Evolutionary conservation across 176 grass and related monocot genomes (phyloP), one percentile per base, ranked within the genome.

Genomic region (Oryza glumipatula): DNA sequence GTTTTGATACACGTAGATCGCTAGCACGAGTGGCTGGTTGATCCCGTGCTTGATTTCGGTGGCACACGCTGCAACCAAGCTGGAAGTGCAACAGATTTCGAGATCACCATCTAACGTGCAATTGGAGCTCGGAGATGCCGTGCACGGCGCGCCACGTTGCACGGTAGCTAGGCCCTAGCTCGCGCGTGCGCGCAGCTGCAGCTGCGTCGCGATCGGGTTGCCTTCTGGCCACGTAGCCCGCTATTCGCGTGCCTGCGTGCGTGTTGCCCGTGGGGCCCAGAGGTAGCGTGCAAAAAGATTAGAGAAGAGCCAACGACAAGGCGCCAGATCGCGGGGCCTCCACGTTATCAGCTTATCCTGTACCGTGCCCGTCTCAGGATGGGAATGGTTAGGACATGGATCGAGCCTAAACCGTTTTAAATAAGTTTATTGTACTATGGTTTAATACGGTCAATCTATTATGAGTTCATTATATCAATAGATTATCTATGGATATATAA

Each of bases 241-340:
- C 10, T 33, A 17, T 14, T 19, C 67, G 3, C 75, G 44, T 70
- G 72, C 30, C 30, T 71, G 17, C 74, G 46, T 48, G 15, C 48
- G 52, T 73, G 68, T 72, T 28, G 10, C 26, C 7, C 1, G 52
- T 60, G 65, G 73, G 80, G 68, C 35, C 54, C 49, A 8, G 4
- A 17, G 16, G 16, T 19, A 10, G 15, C 51, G 16, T 56, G 16
- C 16, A 19, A n/a, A 21, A 16, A 52, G 49, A 52, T 17, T 7
- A 14, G 4, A 70, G 67, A 26, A 36, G 15, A 11, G 2, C 51
- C 32, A 45, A 44, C 9, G 2, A 58, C 23, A 4, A 19, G 69
- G 66, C 15, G 66, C 83, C 83, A 71, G 74, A 75, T 78, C 49
- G 33, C 49, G 54, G 19, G 60, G 15, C 16, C 3, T 61, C 83